These are phyloP conservation scores for Euphorbia schlechtendalii DNA, from an alignment of 441 rosid species.

Conservation along the genomic window DNA sequence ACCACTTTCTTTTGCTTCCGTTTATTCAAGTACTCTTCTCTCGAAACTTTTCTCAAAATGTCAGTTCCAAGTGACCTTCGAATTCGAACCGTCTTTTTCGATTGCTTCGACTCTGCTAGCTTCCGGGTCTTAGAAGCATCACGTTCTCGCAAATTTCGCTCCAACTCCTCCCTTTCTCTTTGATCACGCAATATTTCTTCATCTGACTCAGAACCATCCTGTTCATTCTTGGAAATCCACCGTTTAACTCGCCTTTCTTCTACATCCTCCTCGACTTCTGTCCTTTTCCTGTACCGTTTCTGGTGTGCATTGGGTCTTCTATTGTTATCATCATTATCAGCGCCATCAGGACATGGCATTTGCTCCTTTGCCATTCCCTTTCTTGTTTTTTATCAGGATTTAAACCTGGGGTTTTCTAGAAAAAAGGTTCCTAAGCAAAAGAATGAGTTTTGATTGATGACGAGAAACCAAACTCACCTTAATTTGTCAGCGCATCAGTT, in stretches of 20 bases:
- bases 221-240: constrained; percentile 47
- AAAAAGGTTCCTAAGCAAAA: constrained; percentile 67
- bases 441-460: constrained; percentile 53
- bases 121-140: constrained; percentile 79
- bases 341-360: constrained; percentile 60
- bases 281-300: constrained; percentile 84
- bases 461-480: constrained; percentile 54
- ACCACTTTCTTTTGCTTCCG: constrained; percentile 32
- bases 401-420: constrained; percentile 67
- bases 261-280: constrained; percentile 57
- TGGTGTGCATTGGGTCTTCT: constrained; percentile 36
- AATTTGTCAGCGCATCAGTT: constrained; percentile 42
- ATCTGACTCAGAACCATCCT: constrained; percentile 88
- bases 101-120: constrained; percentile 68
- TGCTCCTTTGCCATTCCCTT: constrained; percentile 82
- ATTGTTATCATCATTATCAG: constrained; percentile 33
- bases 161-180: constrained; percentile 83
- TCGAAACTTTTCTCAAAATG: constrained; percentile 63
- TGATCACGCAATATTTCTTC: constrained; percentile 91
- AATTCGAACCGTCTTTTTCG: constrained; percentile 49
- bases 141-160: constrained; percentile 72
- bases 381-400: constrained; percentile 80
- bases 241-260: constrained; percentile 54
- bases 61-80: constrained; percentile 11
- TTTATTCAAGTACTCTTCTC: constrained; percentile 49